phyloP scores from a whole-genome alignment of 2,329 filamentous ascomycete species.

The Cladosporium sp. region DNA sequence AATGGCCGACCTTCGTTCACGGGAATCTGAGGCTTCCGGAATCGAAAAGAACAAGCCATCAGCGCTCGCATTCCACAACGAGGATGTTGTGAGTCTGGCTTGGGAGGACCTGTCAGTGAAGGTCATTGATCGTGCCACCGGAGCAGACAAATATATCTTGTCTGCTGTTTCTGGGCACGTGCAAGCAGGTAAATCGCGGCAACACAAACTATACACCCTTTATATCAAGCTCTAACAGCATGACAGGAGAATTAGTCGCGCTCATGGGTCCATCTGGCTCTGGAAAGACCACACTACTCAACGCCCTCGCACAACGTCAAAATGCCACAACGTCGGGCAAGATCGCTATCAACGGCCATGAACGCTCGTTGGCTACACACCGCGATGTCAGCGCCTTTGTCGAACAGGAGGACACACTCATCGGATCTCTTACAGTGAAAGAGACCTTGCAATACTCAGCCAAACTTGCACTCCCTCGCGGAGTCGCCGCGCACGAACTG shows the following conservation, averaged over 20 bases:
- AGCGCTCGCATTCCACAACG: constrained; percentile 51
- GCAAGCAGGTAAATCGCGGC: constrained; percentile 55
- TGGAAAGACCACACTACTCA: constrained; percentile 81
- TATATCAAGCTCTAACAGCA: constrained; percentile 54
- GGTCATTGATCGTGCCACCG: constrained; percentile 66
- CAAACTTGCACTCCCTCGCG: constrained; percentile 54
- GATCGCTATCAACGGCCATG: constrained; percentile 61
- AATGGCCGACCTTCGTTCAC: not conserved
- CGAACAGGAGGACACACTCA: constrained; percentile 80
- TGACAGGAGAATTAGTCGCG: constrained; percentile 55
- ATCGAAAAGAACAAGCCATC: not conserved
- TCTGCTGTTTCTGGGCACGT: constrained; percentile 56
- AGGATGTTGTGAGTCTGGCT: constrained; percentile 58
- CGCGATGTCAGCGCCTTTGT: constrained; percentile 70
- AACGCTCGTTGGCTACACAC: constrained; percentile 25
- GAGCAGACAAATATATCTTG: constrained; percentile 60
- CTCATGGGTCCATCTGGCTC: constrained; percentile 71
- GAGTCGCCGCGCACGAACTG: constrained; percentile 58
- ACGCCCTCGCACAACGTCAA: constrained; percentile 67
- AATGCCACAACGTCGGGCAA: constrained; percentile 50
- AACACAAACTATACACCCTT: not conserved
- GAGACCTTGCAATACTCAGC: constrained; percentile 78
- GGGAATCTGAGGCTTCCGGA: not conserved
- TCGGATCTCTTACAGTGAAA: constrained; percentile 73
- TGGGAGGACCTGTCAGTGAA: constrained; percentile 67